Percentiles rank a stretch among this genome's conserved stretches.
These are phyloP conservation scores for Scheffersomyces parashehatae DNA, from an alignment of 1,139 yeast genomes.

Conservation along the genomic window DNA sequence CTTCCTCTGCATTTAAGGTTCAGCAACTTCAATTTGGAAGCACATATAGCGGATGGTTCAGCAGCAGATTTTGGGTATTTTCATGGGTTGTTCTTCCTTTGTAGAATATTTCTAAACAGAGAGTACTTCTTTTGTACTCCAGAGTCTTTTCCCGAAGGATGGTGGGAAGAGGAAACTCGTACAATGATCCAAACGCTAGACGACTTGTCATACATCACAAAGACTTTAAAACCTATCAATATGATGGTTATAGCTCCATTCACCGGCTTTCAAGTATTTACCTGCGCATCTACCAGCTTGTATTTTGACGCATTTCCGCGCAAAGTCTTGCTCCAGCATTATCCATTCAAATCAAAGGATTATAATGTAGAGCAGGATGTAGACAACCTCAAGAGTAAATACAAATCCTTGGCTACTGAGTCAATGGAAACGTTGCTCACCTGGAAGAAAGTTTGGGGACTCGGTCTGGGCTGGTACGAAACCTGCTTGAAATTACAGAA, in stretches of 20 bases:
- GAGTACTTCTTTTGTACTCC: constrained; percentile 37
- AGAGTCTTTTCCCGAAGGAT: constrained; percentile 23
- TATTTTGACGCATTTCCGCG: constrained; percentile 32
- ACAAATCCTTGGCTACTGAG: constrained; percentile 18
- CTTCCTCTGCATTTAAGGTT: constrained; percentile 26
- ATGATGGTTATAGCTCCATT: constrained; percentile 40
- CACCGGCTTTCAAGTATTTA: constrained; percentile 39
- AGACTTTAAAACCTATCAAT: constrained; percentile 23
- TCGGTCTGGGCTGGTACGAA: constrained; percentile 27
- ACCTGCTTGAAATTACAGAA: constrained; percentile 19
- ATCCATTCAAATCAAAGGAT: constrained; percentile 14
- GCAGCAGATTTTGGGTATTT: constrained; percentile 38
- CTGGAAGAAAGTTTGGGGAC: constrained; percentile 27
- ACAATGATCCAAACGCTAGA: constrained; percentile 24
- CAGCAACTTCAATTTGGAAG: constrained; percentile 27
- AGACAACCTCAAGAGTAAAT: constrained; percentile 15
- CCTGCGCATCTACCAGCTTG: constrained; percentile 32
- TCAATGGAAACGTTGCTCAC: constrained; percentile 17
- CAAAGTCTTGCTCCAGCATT: constrained; percentile 29
- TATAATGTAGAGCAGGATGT: neutral
- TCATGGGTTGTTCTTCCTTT: constrained; percentile 33
- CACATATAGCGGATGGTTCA: constrained; percentile 32
- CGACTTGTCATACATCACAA: constrained; percentile 22
- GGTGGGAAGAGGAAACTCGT: constrained; percentile 30
- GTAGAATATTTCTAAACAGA: constrained; percentile 33